A percentile compares a stretch with the other conserved stretches of the same genome.
These are phyloP conservation scores for Fragaria iinumae DNA, from an alignment of 306 rosid species.

Conservation along the genomic window DNA sequence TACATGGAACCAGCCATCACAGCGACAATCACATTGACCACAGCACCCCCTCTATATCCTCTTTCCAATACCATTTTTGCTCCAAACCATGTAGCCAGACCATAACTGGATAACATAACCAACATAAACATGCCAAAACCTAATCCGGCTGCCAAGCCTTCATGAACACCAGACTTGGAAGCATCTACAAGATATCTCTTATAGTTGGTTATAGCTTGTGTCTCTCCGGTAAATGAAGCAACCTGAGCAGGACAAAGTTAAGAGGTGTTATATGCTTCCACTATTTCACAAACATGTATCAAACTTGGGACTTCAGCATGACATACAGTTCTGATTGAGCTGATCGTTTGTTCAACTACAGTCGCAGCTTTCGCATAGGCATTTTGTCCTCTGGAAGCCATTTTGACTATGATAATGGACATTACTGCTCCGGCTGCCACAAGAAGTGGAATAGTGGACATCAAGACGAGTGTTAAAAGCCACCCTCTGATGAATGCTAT, in stretches of 20 bases:
- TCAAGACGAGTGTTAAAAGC: constrained; percentile 77
- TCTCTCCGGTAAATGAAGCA: constrained; percentile 83
- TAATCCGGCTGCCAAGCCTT: constrained; percentile 56
- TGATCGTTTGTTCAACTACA: constrained; percentile 80
- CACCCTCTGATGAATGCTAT: constrained; percentile 76
- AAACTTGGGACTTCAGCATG: neutral
- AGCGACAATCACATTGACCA: constrained; percentile 68
- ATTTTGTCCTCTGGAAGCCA: constrained; percentile 61
- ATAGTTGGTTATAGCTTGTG: constrained; percentile 57
- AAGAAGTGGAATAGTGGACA: constrained; percentile 71
- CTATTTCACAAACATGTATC: constrained; percentile 1
- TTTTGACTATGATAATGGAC: constrained; percentile 48
- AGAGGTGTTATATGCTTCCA: neutral
- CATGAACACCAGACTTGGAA: constrained; percentile 66
- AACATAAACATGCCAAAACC: constrained; percentile 63
- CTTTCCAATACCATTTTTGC: constrained; percentile 63
- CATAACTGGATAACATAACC: constrained; percentile 58
- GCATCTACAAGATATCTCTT: constrained; percentile 57
- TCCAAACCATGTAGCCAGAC: constrained; percentile 82
- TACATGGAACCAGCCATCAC: constrained; percentile 77
- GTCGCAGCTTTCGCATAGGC: constrained; percentile 81
- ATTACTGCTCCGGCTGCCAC: constrained; percentile 60
- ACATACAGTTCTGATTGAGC: constrained; percentile 85
- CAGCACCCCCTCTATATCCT: constrained; percentile 72
- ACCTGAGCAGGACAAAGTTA: constrained; percentile 37